Evolutionary conservation across 495 filamentous ascomycete genomes (phyloP).

Genomic region (Penicillium paradoxum): DNA sequence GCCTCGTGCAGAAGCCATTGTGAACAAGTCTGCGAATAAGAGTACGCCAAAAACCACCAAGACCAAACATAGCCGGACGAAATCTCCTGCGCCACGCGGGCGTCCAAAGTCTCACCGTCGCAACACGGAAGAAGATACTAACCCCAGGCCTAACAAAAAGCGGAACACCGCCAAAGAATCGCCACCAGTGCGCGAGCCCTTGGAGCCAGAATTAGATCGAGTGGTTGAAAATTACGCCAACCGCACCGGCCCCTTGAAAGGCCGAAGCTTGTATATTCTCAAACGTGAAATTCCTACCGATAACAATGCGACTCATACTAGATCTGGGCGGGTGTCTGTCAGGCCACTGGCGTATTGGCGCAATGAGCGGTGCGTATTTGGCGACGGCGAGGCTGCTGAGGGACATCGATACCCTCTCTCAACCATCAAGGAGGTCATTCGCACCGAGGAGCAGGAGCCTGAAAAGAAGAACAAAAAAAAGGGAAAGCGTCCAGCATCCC

Average conservation of each 20-base stretch:
- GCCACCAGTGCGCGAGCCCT: conserved; percentile 13
- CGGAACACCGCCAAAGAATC: conserved; percentile 19
- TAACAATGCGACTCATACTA: conserved; percentile 43
- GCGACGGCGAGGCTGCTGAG: conserved; percentile 49
- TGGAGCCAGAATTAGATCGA: conserved; percentile 35
- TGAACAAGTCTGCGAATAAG: conserved; percentile 11
- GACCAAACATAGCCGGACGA: conserved; percentile 9
- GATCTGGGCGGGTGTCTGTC: conserved; percentile 55
- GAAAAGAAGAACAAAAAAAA: conserved; percentile 27
- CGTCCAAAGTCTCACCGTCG: conserved; percentile 26
- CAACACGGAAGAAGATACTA: conserved; percentile 18
- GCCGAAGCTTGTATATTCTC: conserved; percentile 63
- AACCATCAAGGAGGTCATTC: conserved; percentile 67
- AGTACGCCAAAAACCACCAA: conserved; percentile 10
- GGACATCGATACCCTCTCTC: conserved; percentile 54
- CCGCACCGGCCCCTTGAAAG: conserved; percentile 43
- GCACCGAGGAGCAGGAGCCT: conserved; percentile 59
- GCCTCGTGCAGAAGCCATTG: conserved; percentile 4
- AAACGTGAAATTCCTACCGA: conserved; percentile 61
- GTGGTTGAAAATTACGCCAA: conserved; percentile 42
- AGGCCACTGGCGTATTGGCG: conserved; percentile 84
- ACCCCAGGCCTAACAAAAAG: conserved; percentile 35
- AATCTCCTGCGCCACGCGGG: conserved; percentile 29
- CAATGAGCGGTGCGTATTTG: conserved; percentile 71
- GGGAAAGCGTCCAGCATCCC: conserved; percentile 25